Conservation (phyloP, 1,284 basidiomycete species). For the Moniliophthora roreri region DNA sequence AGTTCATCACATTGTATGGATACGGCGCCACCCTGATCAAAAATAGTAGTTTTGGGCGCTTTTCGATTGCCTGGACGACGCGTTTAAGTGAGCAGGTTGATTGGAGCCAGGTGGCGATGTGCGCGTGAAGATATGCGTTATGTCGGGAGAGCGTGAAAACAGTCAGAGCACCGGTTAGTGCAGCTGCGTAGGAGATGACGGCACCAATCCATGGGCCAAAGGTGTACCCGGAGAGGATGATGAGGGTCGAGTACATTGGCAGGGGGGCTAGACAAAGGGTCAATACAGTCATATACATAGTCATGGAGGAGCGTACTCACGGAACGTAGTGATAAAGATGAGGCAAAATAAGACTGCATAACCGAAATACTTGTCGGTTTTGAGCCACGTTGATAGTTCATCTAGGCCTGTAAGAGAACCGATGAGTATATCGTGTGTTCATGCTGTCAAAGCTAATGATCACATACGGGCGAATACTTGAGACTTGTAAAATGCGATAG, state of each 20-base stretch:
- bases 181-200: constrained; percentile 82
- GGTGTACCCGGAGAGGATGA: constrained; percentile 85
- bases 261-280: constrained; percentile 57
- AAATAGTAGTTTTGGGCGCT: constrained; percentile 80
- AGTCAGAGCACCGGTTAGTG: constrained; percentile 74
- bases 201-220: constrained; percentile 81
- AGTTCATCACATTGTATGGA: constrained; percentile 90
- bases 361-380: constrained; percentile 63
- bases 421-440: too few relatives aligned
- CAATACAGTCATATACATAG: constrained; percentile 7
- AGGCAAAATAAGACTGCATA: constrained; percentile 72
- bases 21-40: constrained; percentile 84
- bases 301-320: constrained; percentile 47
- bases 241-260: constrained; percentile 86
- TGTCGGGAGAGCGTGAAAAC: constrained; percentile 78
- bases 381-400: constrained; percentile 70
- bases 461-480: constrained; percentile 70
- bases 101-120: constrained; percentile 72
- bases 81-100: constrained; percentile 65
- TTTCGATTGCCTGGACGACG: constrained; percentile 85
- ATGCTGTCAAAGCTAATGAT: constrained; percentile 4
- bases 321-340: constrained; percentile 81
- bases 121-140: constrained; percentile 65
- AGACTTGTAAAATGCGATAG: constrained; percentile 71
- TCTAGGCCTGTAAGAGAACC: constrained; percentile 54